A percentile compares a stretch with the other conserved stretches of the same genome.
Evolutionary conservation across 2,329 filamentous ascomycete species (phyloP).

Genomic region (Arthrobotrys musiformis): DNA sequence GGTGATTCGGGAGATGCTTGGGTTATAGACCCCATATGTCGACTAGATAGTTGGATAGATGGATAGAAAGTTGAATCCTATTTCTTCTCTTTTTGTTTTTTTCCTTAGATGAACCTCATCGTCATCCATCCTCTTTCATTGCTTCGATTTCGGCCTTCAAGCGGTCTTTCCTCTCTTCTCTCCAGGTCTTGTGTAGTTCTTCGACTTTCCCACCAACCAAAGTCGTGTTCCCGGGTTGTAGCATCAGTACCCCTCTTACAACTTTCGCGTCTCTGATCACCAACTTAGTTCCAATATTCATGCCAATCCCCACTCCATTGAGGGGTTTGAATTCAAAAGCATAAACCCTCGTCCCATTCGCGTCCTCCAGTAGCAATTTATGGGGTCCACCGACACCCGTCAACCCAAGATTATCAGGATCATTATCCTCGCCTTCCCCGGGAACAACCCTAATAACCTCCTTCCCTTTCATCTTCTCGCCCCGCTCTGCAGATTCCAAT

Average conservation of each 20-base stretch:
- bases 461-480: constrained; percentile 78
- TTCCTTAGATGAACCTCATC: no score
- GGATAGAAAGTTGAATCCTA: constrained; percentile 15
- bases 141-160: constrained; percentile 71
- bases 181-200: constrained; percentile 80
- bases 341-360: constrained; percentile 74
- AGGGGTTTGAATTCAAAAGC: constrained; percentile 78
- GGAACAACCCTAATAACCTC: constrained; percentile 81
- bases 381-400: constrained; percentile 70
- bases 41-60: neutral
- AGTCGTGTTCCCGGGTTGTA: constrained; percentile 75
- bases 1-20: constrained; percentile 49
- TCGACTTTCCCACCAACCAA: constrained; percentile 91
- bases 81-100: no score
- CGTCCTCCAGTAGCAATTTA: constrained; percentile 84
- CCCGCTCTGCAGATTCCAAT: constrained; percentile 77
- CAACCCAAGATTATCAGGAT: constrained; percentile 45
- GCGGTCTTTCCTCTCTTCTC: constrained; percentile 74
- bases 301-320: constrained; percentile 72
- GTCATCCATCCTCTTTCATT: constrained; percentile 38
- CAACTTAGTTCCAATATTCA: constrained; percentile 83
- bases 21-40: constrained; percentile 10
- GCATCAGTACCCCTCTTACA: constrained; percentile 79
- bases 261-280: constrained; percentile 73
- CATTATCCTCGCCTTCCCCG: constrained; percentile 64